Evolutionary conservation across 177 flowering plant species (phyloP), one percentile per base, ranked within the genome.

Genomic region (Vitis hybrid): DNA sequence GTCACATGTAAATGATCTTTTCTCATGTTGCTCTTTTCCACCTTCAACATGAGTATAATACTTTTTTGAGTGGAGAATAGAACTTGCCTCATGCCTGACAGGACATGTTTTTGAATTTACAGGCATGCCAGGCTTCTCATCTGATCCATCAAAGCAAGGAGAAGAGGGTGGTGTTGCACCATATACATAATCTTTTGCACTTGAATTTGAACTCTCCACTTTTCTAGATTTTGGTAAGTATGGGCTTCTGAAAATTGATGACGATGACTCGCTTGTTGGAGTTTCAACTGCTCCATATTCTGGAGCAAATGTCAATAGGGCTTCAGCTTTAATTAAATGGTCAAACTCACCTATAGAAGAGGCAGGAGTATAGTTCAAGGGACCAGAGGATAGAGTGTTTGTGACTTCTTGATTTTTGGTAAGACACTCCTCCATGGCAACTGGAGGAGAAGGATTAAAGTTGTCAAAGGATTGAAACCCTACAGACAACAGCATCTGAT

Each of bases 231-330:
- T 82, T 6, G 99, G 99, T 61, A 81, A 59, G 75, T 96, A 96
- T 3, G 97, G 99, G 72, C 76, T 89, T 81, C 84, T 83, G 73
- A 92, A 90, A 65, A 89, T 79, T 3, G 89, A 79, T 17, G 89
- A 75, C 1, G 91, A 82, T 1, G 83, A 65, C 77, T 90, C 97
- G 73, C 82, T 82, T 62, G 81, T 65, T 24, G 87, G 82, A 17
- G 93, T 81, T 70, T 94, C 95, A 68, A 96, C 88, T 38, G 98
- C 97, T 75, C 94, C 91, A 85, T 89, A 96, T 80, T 96, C 98
- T 15, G 89, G 84, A 82, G 99, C 97, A 86, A 90, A 91, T 67
- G 97, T 85, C 94, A 92, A 82, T 78, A 86, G 65, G 50, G 97
- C 99, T 85, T 96, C 99, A 68, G 87, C 87, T 82, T 94, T 96